Conservation (phyloP, 2,329 filamentous ascomycete genomes). For the Microsporum ferrugineum region DNA sequence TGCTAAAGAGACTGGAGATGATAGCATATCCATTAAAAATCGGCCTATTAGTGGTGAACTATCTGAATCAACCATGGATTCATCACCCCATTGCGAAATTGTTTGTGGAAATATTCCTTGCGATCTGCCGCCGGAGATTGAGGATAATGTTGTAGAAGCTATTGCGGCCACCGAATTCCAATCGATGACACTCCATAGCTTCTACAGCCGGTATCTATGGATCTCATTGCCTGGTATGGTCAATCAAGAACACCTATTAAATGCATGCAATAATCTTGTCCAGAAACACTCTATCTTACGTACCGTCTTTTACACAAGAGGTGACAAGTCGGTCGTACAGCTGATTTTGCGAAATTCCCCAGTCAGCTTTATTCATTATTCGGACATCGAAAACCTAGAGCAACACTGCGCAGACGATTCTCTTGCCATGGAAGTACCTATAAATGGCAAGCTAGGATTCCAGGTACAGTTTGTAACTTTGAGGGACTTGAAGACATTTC, state of each 20-base stretch:
- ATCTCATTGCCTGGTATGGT: neutral
- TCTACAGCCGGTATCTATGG: neutral
- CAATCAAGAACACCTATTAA: neutral
- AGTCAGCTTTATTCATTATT: neutral
- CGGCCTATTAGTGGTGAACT: too few relatives aligned
- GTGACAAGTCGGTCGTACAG: neutral
- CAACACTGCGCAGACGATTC: neutral
- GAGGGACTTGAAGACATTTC: neutral
- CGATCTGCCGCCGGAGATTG: neutral
- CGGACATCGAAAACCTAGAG: slow-evolving; percentile 28
- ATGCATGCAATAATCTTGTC: neutral
- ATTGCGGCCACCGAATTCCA: neutral
- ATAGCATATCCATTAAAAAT: too few relatives aligned
- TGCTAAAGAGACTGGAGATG: too few relatives aligned
- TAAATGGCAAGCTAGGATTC: neutral
- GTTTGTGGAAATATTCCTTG: too few relatives aligned
- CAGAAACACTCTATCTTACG: neutral
- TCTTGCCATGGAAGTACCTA: neutral
- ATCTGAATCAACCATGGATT: too few relatives aligned
- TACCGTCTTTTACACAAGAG: neutral
- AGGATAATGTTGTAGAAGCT: neutral
- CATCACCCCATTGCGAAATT: too few relatives aligned
- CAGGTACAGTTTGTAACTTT: neutral
- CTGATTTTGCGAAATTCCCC: neutral
- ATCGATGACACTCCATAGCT: neutral